These are phyloP conservation scores for Tremella mesenterica DNA, from an alignment of 768 basidiomycete genomes.

Conservation along the genomic window DNA sequence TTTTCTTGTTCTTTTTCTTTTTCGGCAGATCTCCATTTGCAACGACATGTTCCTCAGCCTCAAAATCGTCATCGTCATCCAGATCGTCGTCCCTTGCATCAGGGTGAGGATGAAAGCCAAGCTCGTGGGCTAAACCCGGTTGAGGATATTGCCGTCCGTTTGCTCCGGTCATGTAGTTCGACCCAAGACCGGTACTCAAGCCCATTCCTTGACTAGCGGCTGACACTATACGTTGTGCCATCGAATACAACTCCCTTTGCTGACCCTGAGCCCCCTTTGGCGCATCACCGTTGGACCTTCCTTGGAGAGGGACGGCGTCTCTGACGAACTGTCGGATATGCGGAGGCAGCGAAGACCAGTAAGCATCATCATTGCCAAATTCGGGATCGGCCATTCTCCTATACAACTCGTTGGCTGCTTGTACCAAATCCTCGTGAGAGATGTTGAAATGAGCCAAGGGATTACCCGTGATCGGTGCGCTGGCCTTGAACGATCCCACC, in stretches of 20 bases:
- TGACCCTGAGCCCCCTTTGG: conserved; percentile 21
- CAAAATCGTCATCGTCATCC: conserved; percentile 33
- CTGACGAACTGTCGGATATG: conserved; percentile 64
- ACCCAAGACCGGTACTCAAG: conserved; percentile 45
- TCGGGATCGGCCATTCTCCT: conserved; percentile 50
- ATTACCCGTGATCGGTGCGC: conserved; percentile 2
- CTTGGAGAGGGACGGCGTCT: conserved; percentile 48
- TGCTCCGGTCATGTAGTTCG: conserved; percentile 44
- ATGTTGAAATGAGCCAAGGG: conserved; percentile 16
- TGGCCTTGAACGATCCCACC: conserved; percentile 1
- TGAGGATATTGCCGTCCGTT: conserved; percentile 17
- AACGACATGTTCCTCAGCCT: conserved; percentile 29
- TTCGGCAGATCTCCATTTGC: conserved; percentile 37
- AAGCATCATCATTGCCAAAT: conserved; percentile 55
- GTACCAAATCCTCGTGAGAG: conserved; percentile 56
- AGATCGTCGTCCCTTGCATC: conserved; percentile 31
- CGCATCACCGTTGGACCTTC: conserved; percentile 10
- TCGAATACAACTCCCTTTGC: conserved; percentile 59
- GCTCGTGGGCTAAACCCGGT: conserved; percentile 28
- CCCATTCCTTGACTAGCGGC: conserved; percentile 42
- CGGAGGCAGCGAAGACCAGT: conserved; percentile 61
- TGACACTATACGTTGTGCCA: conserved; percentile 56
- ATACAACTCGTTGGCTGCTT: conserved; percentile 58
- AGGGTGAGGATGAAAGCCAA: conserved; percentile 43
- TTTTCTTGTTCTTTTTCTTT: conserved; percentile 53